Conservation (phyloP, 2,329 filamentous ascomycete species). For the Gnomoniopsis smithogilvyi region DNA sequence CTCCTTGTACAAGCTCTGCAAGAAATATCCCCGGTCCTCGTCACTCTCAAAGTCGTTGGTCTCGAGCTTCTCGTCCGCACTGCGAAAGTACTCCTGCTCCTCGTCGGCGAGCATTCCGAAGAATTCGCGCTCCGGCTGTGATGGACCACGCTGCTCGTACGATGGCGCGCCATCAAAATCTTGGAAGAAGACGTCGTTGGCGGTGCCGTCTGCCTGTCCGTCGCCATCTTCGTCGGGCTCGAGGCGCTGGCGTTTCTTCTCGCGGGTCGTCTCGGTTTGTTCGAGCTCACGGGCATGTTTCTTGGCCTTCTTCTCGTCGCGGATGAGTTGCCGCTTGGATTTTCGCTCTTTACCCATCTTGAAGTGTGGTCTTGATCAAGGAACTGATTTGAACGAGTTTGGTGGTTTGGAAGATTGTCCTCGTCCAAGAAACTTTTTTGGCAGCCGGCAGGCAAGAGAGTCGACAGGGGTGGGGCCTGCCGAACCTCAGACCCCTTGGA, state of each 20-base stretch:
- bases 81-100: conserved; percentile 94
- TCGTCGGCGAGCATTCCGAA: conserved; percentile 90
- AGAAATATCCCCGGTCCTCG: conserved; percentile 68
- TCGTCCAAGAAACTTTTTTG: background rate
- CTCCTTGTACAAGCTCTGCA: conserved; percentile 82
- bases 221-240: conserved; percentile 13
- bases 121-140: conserved; percentile 63
- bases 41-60: conserved; percentile 78
- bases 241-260: conserved; percentile 26
- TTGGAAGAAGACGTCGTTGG: conserved; percentile 1
- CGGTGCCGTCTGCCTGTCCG: conserved; percentile 10
- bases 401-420: background rate
- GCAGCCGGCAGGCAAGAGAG: background rate
- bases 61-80: conserved; percentile 85
- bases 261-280: conserved; percentile 23
- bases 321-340: conserved; percentile 33
- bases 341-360: conserved; percentile 33
- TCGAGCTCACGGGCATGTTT: conserved; percentile 28
- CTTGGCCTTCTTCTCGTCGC: conserved; percentile 35
- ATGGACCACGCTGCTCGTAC: conserved; percentile 4
- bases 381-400: background rate
- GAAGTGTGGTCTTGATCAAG: background rate
- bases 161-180: background rate
- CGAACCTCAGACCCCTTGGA: background rate
- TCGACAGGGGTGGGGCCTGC: background rate